Evolutionary conservation across 306 rosid genomes (phyloP), one percentile per base, ranked within the genome.

Genomic region (Astragalus membranaceus): DNA sequence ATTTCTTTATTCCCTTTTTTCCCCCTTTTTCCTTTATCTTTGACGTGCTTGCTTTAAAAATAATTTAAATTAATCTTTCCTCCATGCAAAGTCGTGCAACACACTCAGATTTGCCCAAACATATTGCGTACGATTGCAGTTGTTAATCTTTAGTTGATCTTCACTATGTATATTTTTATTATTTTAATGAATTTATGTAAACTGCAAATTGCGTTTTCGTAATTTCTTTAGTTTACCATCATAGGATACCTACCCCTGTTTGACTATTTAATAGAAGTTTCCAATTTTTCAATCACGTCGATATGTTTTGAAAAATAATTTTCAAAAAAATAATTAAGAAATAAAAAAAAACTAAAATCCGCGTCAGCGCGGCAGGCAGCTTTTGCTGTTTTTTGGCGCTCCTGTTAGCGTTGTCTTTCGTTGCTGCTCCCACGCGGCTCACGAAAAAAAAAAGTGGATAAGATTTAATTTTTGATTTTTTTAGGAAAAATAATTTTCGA

Each of bases 21-120:
- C 81, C 52, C 69, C 5, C 20, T 7, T 17, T 86, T 62, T 61
- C 16, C 52, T 14, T 73, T 60, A 37, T 37, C 32, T 15, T 5
- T n/a, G 17, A 15, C 72, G 64, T 67, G 66, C 4, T 62, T 57
- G 51, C 60, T 67, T 60, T 60, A 8, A 29, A 14, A 35, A 49
- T 82, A 16, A 49, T 49, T 73, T 83, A 20, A 64, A 55, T 75
- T 46, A 75, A 44, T 64, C 8, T 39, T 58, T 51, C 50, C 16
- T 51, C 53, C 93, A 77, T 84, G 89, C 85, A 82, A 86, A 84
- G 72, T 76, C 79, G 85, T 77, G 94, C 88, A 47, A 0, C 78
- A 64, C 43, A 48, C 15, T 32, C 16, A 48, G 47, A 44, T 8
- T 63, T 44, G 69, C 54, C 23, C 53, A 60, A 15, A 60, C 43